Conservation (phyloP, 371 early-diverging fungal genomes). For the Apophysomyces ossiformis region DNA sequence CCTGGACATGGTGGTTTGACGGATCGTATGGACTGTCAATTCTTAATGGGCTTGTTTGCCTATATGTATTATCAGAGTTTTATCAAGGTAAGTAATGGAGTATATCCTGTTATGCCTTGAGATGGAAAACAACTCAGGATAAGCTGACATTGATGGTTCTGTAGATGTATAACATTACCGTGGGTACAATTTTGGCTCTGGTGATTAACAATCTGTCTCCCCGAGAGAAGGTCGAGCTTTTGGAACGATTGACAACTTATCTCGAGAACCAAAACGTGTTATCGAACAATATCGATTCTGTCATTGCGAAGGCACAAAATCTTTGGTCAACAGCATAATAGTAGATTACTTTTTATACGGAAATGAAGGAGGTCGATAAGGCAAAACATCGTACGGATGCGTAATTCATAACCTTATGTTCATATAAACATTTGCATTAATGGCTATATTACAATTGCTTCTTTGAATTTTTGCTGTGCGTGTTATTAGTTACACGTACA, state of each 20-base stretch:
- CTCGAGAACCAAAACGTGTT: conserved; percentile 62
- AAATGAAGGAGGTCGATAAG: no score
- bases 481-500: no score
- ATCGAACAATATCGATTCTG: conserved; percentile 18
- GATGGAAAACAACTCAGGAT: background rate
- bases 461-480: no score
- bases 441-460: no score
- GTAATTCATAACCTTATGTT: no score
- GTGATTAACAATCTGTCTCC: conserved; percentile 56
- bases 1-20: conserved; percentile 99
- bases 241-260: conserved; percentile 61
- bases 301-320: conserved; percentile 31
- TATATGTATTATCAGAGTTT: conserved; percentile 93
- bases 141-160: background rate
- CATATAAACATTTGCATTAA: no score
- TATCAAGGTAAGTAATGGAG: conserved; percentile 59
- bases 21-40: conserved; percentile 99
- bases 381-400: no score
- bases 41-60: conserved; percentile 96
- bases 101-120: no score
- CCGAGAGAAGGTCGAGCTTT: conserved; percentile 62
- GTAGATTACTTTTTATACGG: background rate
- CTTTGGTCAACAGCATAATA: conserved; percentile 16
- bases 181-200: conserved; percentile 58
- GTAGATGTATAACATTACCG: conserved; percentile 56